These are phyloP conservation scores for Aspergillus carlsbadensis DNA, from an alignment of 495 filamentous ascomycete genomes.

Conservation along the genomic window DNA sequence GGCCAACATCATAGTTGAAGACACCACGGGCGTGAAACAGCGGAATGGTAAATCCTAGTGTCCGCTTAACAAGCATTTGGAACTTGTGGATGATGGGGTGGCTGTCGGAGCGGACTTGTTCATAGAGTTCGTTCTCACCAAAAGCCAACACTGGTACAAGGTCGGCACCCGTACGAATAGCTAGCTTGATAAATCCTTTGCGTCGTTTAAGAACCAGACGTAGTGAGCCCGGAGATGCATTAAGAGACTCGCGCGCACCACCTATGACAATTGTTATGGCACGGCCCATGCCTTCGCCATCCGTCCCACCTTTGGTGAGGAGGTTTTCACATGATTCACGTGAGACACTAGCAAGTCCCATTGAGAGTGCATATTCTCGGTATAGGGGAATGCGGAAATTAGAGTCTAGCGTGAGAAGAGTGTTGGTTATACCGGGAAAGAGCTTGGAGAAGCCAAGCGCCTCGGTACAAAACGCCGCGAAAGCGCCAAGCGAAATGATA, in stretches of 20 bases:
- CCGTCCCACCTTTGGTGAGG: slow-evolving; percentile 70
- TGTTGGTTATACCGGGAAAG: slow-evolving; percentile 95
- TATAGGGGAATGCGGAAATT: slow-evolving; percentile 96
- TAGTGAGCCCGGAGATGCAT: slow-evolving; percentile 73
- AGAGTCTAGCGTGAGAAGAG: slow-evolving; percentile 80
- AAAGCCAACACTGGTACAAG: slow-evolving; percentile 89
- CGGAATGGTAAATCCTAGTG: slow-evolving; percentile 90
- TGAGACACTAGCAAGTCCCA: slow-evolving; percentile 86
- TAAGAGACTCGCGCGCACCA: slow-evolving; percentile 86
- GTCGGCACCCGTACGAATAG: slow-evolving; percentile 85
- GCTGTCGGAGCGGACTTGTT: slow-evolving; percentile 69
- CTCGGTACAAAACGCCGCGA: slow-evolving; percentile 89
- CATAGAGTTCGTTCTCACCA: slow-evolving; percentile 94
- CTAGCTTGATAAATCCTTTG: slow-evolving; percentile 92
- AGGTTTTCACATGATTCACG: slow-evolving; percentile 88
- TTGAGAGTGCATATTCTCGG: slow-evolving; percentile 81
- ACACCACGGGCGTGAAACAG: slow-evolving; percentile 87
- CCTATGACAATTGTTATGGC: slow-evolving; percentile 96
- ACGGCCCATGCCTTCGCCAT: slow-evolving; percentile 88
- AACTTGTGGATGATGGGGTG: slow-evolving; percentile 73
- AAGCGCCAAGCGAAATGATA: slow-evolving; percentile 94
- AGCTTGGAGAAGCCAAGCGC: slow-evolving; percentile 83
- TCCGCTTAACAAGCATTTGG: slow-evolving; percentile 78
- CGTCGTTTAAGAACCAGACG: slow-evolving; percentile 75
- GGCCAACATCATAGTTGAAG: slow-evolving; percentile 95